Evolutionary conservation across 495 filamentous ascomycete species (phyloP).

Genomic region (Opeltia flavorubescens): DNA sequence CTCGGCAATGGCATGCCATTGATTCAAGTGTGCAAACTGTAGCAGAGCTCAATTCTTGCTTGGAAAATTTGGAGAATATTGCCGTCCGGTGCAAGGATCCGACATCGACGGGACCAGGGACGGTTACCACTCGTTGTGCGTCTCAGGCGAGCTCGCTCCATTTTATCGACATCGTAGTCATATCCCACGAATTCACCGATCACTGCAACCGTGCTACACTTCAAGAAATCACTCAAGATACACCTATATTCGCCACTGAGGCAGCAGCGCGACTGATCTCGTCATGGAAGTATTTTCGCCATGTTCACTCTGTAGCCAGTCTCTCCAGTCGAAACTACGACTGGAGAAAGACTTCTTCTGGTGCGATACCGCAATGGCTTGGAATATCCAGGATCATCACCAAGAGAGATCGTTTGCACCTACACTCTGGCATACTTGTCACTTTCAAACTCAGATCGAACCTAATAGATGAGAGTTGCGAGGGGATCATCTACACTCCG

Average conservation of each 20-base stretch:
- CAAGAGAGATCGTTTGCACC: constrained; percentile 29
- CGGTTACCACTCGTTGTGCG: neutral
- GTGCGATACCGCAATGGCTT: constrained; percentile 35
- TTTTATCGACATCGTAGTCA: constrained; percentile 32
- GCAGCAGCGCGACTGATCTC: constrained; percentile 31
- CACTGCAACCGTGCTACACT: constrained; percentile 42
- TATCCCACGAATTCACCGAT: constrained; percentile 44
- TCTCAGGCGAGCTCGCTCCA: constrained; percentile 3
- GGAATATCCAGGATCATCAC: constrained; percentile 31
- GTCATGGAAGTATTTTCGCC: constrained; percentile 34
- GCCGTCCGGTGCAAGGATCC: constrained; percentile 10
- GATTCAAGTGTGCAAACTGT: constrained; percentile 30
- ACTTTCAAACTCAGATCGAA: constrained; percentile 22
- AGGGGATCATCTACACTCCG: constrained; percentile 43
- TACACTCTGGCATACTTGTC: constrained; percentile 39
- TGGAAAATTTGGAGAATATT: constrained; percentile 21
- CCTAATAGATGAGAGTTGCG: constrained; percentile 15
- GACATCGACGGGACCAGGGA: neutral
- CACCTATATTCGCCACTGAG: constrained; percentile 35
- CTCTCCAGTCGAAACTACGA: constrained; percentile 20
- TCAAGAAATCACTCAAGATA: constrained; percentile 27
- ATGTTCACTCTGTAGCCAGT: constrained; percentile 21
- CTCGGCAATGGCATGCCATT: constrained; percentile 37
- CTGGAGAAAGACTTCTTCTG: constrained; percentile 22
- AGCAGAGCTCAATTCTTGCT: constrained; percentile 19